Evolutionary conservation across 176 grass and related monocot genomes (phyloP).

Genomic region (Raddia guianensis): DNA sequence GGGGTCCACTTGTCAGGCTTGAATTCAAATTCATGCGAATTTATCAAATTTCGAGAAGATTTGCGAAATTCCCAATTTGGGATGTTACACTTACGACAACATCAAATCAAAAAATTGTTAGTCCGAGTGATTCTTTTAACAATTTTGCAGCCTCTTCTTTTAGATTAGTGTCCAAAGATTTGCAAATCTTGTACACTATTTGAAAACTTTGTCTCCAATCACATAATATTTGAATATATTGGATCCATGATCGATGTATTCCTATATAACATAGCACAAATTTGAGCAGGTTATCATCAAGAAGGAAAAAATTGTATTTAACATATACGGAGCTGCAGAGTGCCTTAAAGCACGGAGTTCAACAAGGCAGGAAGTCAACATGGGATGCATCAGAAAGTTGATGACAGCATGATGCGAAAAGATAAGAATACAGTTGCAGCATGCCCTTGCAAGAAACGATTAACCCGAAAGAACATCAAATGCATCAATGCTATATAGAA

Average conservation of each 20-base stretch:
- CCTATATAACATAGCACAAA: constrained; percentile 55
- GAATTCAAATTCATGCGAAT: too few species aligned
- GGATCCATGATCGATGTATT: constrained; percentile 94
- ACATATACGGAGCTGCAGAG: background rate
- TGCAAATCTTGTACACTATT: constrained; percentile 26
- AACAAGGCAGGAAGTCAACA: background rate
- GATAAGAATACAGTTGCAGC: background rate
- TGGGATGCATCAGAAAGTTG: background rate
- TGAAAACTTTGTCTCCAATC: constrained; percentile 79
- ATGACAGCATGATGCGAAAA: background rate
- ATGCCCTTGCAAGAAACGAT: background rate
- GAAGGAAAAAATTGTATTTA: background rate
- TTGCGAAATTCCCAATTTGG: too few species aligned
- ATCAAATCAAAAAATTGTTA: constrained; percentile 97
- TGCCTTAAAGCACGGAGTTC: background rate
- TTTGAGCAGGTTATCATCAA: constrained; percentile 2
- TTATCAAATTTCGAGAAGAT: too few species aligned
- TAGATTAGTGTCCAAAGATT: constrained; percentile 52
- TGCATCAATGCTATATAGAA: background rate
- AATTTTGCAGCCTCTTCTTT: constrained; percentile 63
- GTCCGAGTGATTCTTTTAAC: constrained; percentile 66
- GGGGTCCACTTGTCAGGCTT: too few species aligned
- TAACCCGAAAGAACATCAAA: background rate
- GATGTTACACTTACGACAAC: too few species aligned
- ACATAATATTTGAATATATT: constrained; percentile 90